Evolutionary conservation across 2,329 filamentous ascomycete species (phyloP), one percentile per base, ranked within the genome.

Genomic region (Fusarium cicatricum): DNA sequence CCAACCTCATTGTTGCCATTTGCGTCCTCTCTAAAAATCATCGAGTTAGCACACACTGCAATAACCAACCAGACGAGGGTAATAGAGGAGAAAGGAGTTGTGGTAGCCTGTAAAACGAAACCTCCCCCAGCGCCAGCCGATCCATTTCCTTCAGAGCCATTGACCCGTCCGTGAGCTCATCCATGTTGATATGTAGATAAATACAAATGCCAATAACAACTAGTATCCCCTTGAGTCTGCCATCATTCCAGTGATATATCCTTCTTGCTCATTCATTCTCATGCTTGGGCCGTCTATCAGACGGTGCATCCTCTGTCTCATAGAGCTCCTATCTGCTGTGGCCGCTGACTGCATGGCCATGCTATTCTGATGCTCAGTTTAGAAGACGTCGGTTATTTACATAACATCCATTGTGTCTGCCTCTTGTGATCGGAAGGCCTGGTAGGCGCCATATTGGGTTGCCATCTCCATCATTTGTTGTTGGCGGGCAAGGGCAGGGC

Each of bases 381-480:
- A 33, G 21, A 39, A 42, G 47, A 31, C 40, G 21, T 40, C 29
- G 11, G 3, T 33, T 58, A 55, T 55, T 71, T 75, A 78, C 73
- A 78, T 73, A 26, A 76, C 71, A 61, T 81, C 77, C 78, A 82
- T 80, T 29, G 79, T 76, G 53, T 83, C 82, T 56, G 78, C 75
- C 53, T 82, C 80, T 34, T 77, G 76, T 14, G 64, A 67, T 11
- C 74, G 70, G 33, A 70, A 72, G 57, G 85, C 81, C 66, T 85
- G 82, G 63, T 82, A 85, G 17, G 83, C 80, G 0, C 87, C 88
- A 63, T 90, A 90, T 71, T 88, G 85, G 60, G 88, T 81, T 68
- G 89, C 87, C 86, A 90, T 89, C 23, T 82, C 71, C 73, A 80
- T 72, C 70, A 83, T 71, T 71, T 79, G 74, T 71, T 83, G 79